A percentile compares a stretch with the other conserved stretches of the same genome.
These are phyloP conservation scores for Coniosporium tulheliwenetii DNA, from an alignment of 2,329 filamentous ascomycete genomes.

Conservation along the genomic window DNA sequence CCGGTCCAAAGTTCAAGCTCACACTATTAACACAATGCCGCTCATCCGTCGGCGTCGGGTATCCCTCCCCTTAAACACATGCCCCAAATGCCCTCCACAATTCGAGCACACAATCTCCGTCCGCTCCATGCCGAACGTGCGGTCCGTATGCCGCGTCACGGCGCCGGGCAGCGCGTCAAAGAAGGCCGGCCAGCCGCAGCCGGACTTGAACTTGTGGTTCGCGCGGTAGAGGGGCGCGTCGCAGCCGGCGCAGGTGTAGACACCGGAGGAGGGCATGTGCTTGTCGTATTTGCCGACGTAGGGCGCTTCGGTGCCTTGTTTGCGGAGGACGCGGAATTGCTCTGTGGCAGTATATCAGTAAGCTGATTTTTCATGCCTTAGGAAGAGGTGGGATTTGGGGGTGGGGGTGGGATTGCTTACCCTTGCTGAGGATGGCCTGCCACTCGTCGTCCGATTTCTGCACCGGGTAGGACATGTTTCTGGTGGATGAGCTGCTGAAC, in stretches of 20 bases:
- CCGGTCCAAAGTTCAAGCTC: constrained; percentile 64
- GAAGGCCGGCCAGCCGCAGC: constrained; percentile 96
- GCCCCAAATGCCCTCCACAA: constrained; percentile 81
- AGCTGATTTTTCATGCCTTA: background rate
- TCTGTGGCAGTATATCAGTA: constrained; percentile 36
- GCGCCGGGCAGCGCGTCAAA: constrained; percentile 90
- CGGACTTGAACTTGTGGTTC: constrained; percentile 86
- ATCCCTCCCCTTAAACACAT: constrained; percentile 90
- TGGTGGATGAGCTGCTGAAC: constrained; percentile 45
- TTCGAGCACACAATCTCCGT: constrained; percentile 92
- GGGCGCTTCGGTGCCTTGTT: constrained; percentile 80
- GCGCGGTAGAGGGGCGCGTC: constrained; percentile 81
- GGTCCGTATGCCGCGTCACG: constrained; percentile 68
- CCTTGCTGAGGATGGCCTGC: constrained; percentile 65
- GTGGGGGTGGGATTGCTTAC: constrained; percentile 24
- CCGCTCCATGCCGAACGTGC: constrained; percentile 62
- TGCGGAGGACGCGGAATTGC: constrained; percentile 84
- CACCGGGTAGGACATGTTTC: constrained; percentile 61
- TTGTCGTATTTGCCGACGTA: constrained; percentile 75
- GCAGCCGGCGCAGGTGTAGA: constrained; percentile 82
- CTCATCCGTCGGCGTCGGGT: constrained; percentile 77
- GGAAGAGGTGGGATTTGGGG: background rate
- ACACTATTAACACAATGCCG: constrained; percentile 93
- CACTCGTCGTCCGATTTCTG: constrained; percentile 73
- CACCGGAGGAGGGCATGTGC: constrained; percentile 58